These are phyloP conservation scores for Moniliophthora roreri DNA, from an alignment of 1,284 basidiomycete genomes.

Conservation along the genomic window DNA sequence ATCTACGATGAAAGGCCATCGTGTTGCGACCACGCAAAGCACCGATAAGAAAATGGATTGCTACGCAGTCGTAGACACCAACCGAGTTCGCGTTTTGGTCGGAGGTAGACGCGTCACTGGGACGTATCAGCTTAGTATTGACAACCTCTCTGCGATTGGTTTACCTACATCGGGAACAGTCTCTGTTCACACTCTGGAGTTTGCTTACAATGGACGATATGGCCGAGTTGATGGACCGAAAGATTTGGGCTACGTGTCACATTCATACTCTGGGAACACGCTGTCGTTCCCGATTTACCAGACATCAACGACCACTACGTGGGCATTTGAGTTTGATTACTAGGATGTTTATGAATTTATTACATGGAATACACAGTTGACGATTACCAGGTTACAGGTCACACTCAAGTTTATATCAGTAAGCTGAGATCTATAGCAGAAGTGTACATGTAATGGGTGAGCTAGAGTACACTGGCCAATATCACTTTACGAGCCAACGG, in stretches of 20 bases:
- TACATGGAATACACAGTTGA: no score
- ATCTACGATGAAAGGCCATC: constrained; percentile 18
- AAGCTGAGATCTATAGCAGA: no score
- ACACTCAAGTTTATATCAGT: no score
- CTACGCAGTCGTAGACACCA: constrained; percentile 21
- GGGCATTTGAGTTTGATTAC: constrained; percentile 21
- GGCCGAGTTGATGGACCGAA: constrained; percentile 16
- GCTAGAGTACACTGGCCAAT: no score
- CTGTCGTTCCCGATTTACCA: constrained; percentile 23
- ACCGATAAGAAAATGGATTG: constrained; percentile 22
- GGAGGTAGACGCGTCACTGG: constrained; percentile 21
- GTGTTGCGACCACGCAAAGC: constrained; percentile 19
- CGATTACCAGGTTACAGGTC: no score
- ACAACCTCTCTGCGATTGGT: constrained; percentile 18
- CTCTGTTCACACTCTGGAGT: constrained; percentile 17
- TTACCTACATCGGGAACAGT: constrained; percentile 20
- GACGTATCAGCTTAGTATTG: constrained; percentile 20
- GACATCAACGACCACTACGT: constrained; percentile 21
- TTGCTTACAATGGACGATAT: constrained; percentile 15
- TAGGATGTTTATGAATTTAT: no score
- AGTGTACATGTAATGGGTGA: no score
- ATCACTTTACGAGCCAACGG: no score
- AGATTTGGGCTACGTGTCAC: constrained; percentile 17
- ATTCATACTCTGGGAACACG: constrained; percentile 20
- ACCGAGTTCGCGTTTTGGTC: constrained; percentile 21